Evolutionary conservation across 305 asterid species (phyloP).

Genomic region (Fraxinus dipetala): DNA sequence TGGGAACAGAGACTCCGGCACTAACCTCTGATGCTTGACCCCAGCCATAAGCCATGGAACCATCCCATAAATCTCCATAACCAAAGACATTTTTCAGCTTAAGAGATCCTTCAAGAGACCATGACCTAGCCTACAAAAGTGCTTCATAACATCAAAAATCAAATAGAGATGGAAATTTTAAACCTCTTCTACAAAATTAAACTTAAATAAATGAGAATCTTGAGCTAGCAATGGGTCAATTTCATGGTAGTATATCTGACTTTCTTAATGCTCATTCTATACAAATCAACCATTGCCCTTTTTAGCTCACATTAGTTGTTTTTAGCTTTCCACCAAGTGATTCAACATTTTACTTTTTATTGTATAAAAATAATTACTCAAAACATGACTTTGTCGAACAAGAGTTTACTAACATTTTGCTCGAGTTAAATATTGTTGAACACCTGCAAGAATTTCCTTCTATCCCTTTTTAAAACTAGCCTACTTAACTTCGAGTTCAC

Average conservation of each 20-base stretch:
- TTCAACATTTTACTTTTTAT: not conserved
- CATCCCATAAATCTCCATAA: slow-evolving; percentile 95
- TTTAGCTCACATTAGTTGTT: not conserved
- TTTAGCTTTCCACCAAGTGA: not conserved
- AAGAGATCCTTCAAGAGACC: slow-evolving; percentile 72
- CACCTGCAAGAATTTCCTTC: not conserved
- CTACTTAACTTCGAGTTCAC: not conserved
- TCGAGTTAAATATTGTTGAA: not conserved
- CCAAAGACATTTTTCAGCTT: slow-evolving; percentile 83
- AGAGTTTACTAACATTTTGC: not conserved
- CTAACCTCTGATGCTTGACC: slow-evolving; percentile 75
- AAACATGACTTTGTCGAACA: not conserved
- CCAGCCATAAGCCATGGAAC: slow-evolving; percentile 85
- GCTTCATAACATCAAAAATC: slow-evolving; percentile 27
- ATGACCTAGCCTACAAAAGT: slow-evolving; percentile 74
- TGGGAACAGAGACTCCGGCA: slow-evolving; percentile 72
- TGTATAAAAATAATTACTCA: not conserved
- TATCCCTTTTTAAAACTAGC: not conserved
- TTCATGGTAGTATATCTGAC: not conserved
- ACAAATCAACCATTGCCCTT: not conserved
- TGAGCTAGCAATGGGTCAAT: not conserved
- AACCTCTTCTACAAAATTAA: not conserved
- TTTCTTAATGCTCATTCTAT: not conserved
- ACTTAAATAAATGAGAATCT: not conserved
- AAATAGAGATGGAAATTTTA: slow-evolving; percentile 11